phyloP scores from a whole-genome alignment of 208 protist species.

The Trichomonas vaginalis region DNA sequence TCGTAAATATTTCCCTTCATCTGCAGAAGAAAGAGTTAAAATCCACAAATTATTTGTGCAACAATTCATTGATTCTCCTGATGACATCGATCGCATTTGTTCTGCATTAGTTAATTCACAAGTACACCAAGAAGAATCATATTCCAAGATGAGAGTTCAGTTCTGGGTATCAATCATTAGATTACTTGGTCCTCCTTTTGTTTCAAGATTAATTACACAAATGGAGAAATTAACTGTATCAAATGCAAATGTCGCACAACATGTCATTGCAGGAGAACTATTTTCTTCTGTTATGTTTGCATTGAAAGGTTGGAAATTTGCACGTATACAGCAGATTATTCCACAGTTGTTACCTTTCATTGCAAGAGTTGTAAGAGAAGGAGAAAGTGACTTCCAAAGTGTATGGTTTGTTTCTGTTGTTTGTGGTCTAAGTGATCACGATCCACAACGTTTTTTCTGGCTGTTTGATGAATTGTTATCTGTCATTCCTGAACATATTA shows the following conservation, averaged over 20 bases:
- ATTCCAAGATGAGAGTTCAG: neutral
- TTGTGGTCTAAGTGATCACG: neutral
- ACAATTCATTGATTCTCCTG: neutral
- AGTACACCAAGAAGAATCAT: neutral
- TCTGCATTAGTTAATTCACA: neutral
- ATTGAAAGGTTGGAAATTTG: neutral
- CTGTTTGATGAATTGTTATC: neutral
- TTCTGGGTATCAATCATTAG: neutral
- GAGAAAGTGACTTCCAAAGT: neutral
- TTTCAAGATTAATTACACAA: neutral
- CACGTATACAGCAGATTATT: neutral
- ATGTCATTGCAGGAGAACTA: neutral
- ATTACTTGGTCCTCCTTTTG: neutral
- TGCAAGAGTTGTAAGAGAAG: neutral
- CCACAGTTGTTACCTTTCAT: neutral
- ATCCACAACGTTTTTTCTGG: neutral
- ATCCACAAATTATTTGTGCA: neutral
- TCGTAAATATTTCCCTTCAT: neutral
- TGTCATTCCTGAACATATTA: neutral
- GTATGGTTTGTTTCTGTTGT: neutral
- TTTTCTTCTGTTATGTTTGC: neutral
- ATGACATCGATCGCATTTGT: neutral
- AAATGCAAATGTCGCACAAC: neutral
- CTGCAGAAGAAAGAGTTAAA: neutral
- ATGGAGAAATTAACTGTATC: neutral